Percentiles rank a stretch among this genome's conserved stretches.
Evolutionary conservation across 805 yeast species (phyloP).

Genomic region (Candida sanyiensis): DNA sequence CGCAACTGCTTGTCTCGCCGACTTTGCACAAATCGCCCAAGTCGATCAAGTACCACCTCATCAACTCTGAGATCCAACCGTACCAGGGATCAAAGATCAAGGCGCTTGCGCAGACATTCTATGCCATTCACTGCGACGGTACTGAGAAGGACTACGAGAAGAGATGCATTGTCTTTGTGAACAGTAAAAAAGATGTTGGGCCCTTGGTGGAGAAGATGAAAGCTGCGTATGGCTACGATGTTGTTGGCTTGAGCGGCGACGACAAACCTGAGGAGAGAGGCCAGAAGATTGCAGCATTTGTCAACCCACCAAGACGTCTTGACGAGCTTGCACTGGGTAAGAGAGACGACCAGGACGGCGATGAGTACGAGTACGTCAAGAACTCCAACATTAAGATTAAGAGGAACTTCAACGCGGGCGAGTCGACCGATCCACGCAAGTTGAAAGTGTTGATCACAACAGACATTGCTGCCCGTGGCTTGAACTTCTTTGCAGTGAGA

Average conservation of each 20-base stretch:
- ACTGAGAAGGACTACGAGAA: slow-evolving; percentile 73
- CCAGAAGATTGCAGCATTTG: slow-evolving; percentile 51
- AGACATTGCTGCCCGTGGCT: slow-evolving; percentile 84
- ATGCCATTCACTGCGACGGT: slow-evolving; percentile 79
- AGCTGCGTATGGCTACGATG: slow-evolving; percentile 48
- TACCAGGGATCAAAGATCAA: slow-evolving; percentile 78
- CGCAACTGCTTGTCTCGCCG: slow-evolving; percentile 61
- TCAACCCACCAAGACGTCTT: slow-evolving; percentile 50
- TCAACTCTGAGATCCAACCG: slow-evolving; percentile 74
- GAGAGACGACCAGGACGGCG: slow-evolving; percentile 4
- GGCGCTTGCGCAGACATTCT: slow-evolving; percentile 83
- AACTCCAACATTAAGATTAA: slow-evolving; percentile 31
- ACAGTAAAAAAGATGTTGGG: slow-evolving; percentile 58
- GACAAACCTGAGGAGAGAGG: slow-evolving; percentile 57
- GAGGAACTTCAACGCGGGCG: slow-evolving; percentile 5
- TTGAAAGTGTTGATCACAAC: slow-evolving; percentile 79
- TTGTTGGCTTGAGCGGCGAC: slow-evolving; percentile 61
- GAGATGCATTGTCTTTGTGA: slow-evolving; percentile 80
- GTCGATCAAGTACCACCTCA: slow-evolving; percentile 61
- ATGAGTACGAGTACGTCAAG: slow-evolving; percentile 23
- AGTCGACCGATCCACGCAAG: slow-evolving; percentile 18
- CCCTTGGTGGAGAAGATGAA: slow-evolving; percentile 51
- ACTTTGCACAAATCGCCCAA: slow-evolving; percentile 80
- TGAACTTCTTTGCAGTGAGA: slow-evolving; percentile 76
- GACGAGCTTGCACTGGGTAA: slow-evolving; percentile 15